Base-by-base conservation (phyloP, 2,329 filamentous ascomycete genomes). In the Xylogone sp. region DNA sequence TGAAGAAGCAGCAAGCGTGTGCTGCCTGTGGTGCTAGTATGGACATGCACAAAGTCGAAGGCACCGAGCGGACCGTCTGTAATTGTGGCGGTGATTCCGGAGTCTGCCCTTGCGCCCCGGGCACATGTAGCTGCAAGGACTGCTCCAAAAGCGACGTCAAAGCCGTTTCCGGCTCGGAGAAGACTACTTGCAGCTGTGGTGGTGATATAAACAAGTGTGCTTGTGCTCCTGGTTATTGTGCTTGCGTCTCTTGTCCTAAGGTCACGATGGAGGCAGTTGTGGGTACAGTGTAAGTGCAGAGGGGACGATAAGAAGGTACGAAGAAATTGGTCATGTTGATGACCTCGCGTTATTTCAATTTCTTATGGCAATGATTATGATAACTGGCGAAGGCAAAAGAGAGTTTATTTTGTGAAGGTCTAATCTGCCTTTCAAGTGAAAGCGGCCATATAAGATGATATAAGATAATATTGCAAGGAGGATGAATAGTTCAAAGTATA, bases 1-100 rank as follows among this genome's bases (percentile, higher is more conserved):
- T 97, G 60, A 96, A 96, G 84, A 83, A 81, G 66, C 71, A 82
- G 53, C 75, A 82, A 68, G 69, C 75, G 34, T 79, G 80, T n/a
- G 79, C 79, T 27, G 45, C 22, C 16, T 29, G 24, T 16, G 46
- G 21, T 42, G n/a, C 46, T 48, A 27, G 24, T 27, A 27, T 27
- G 24, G 24, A 27, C 24, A 27, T 10, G 24, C 24, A 27, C 24
- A 59, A 55, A 13, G 63, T 71, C 46, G 54, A 63, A 27, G 68
- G 59, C 10, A 65, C 64, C 4, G 65, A 69, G 42, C 71, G 71
- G 62, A 69, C 69, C 4, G 68, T 63, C 13, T 72, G 72, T 52
- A 59, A 63, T 42, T 71, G 67, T 57, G 67, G 63, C 31, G 71
- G 66, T 51, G 62, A 64, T 45, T 60, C 60, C 22, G 58, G 66